Evolutionary conservation across 2,329 filamentous ascomycete species (phyloP).

Genomic region (Dothiorella sarmentorum): DNA sequence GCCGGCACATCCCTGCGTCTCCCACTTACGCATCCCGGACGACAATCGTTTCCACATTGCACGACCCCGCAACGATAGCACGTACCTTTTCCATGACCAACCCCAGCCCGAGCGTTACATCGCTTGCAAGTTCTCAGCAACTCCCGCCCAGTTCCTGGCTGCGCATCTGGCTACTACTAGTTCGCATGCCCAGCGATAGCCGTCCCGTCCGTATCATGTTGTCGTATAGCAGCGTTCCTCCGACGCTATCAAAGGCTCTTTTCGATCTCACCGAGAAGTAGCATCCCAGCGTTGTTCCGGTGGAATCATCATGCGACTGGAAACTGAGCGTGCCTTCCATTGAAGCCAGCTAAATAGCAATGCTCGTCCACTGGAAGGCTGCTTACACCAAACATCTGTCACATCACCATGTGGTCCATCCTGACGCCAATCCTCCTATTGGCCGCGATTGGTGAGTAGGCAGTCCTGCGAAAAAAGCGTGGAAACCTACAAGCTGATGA

Average conservation of each 20-base stretch:
- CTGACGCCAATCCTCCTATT: neutral
- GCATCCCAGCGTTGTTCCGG: neutral
- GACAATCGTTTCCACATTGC: conserved; percentile 3
- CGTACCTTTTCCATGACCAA: neutral
- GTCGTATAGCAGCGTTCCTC: conserved; percentile 6
- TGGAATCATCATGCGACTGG: neutral
- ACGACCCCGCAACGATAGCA: conserved; percentile 8
- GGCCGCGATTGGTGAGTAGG: neutral
- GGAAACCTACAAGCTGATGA: neutral
- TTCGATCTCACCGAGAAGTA: neutral
- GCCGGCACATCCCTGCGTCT: conserved; percentile 1
- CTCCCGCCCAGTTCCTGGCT: neutral
- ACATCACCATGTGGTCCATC: neutral
- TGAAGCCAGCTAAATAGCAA: neutral
- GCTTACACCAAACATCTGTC: no score
- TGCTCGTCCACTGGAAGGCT: neutral
- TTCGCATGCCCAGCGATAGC: neutral
- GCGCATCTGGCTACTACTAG: neutral
- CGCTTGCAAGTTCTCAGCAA: neutral
- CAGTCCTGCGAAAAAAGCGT: neutral
- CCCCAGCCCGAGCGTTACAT: conserved; percentile 3
- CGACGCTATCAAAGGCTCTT: neutral
- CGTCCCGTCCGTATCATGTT: neutral
- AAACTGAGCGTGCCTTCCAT: neutral
- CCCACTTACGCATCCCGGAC: neutral